A percentile compares a stretch with the other conserved stretches of the same genome.
Conservation (phyloP, 371 early-diverging fungal species). For the Umbelopsis sp. region DNA sequence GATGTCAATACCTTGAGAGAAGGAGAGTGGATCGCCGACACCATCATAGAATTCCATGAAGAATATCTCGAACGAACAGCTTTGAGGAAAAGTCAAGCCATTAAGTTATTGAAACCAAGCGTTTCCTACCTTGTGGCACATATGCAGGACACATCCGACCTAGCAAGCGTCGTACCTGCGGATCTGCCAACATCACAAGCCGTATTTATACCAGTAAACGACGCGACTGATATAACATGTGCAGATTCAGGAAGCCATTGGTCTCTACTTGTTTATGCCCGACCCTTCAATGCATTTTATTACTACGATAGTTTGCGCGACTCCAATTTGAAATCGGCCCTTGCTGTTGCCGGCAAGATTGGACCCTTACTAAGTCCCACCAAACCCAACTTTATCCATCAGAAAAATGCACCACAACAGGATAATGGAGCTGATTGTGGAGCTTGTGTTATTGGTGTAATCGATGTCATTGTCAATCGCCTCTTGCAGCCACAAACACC, state of each 20-base stretch:
- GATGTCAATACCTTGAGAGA: conserved; percentile 51
- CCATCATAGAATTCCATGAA: conserved; percentile 57
- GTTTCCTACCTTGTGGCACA: conserved; percentile 41
- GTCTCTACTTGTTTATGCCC: conserved; percentile 47
- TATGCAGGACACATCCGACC: conserved; percentile 33
- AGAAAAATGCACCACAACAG: conserved; percentile 41
- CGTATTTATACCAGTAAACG: conserved; percentile 54
- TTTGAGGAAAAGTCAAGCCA: conserved; percentile 27
- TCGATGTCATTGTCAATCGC: conserved; percentile 35
- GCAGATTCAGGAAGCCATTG: conserved; percentile 11
- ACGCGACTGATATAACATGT: conserved; percentile 23
- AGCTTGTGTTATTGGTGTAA: conserved; percentile 43
- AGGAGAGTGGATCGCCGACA: conserved; percentile 60
- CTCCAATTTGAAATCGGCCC: conserved; percentile 33
- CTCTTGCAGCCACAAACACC: conserved; percentile 22
- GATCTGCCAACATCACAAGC: conserved; percentile 30
- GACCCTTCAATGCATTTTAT: conserved; percentile 36
- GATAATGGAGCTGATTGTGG: conserved; percentile 57
- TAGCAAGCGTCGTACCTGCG: conserved; percentile 38
- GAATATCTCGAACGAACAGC: conserved; percentile 50
- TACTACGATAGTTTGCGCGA: conserved; percentile 50
- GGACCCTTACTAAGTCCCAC: conserved; percentile 23
- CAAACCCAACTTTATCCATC: background rate
- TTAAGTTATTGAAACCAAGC: conserved; percentile 42
- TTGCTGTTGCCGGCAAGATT: conserved; percentile 26